Base-by-base conservation (phyloP, 371 early-diverging fungal genomes). In the Mucor saturninus region DNA sequence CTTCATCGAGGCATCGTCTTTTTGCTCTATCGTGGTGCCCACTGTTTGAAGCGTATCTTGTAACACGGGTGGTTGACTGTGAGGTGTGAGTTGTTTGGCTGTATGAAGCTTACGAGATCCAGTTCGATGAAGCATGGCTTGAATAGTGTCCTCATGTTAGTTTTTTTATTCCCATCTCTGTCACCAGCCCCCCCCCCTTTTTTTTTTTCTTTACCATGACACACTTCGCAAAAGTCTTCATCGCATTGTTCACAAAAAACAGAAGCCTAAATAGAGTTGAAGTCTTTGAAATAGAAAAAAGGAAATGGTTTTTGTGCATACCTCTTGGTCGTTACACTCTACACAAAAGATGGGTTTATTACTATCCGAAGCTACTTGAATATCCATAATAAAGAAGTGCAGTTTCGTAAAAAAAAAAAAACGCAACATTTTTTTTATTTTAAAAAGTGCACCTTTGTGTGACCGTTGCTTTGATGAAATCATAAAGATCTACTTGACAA, bases 151-250 rank as follows among this genome's bases (percentile, higher is more conserved):
- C n/a, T n/a, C n/a, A 48, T 42, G 51, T 32, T 5, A 53, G 11
- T 35, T 52, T n/a, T 50, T 35, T 35, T 35, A n/a, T n/a, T n/a
- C n/a, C n/a, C 35, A 35, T 35, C 35, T 35, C 35, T 35, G 35
- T 3, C 5, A 3, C 35, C 3, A 35, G 7, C n/a, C n/a, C n/a
- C n/a, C n/a, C n/a, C n/a, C n/a, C n/a, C n/a, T n/a, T n/a, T n/a
- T n/a, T 14, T 38, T 3, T 31, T 32, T 30, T 30, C 26, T 35
- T 61, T 55, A 74, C 81, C 83, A 68, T 85, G 91, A 73, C 98
- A 96, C 35, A 97, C 95, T 73, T 93, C 92, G 70, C 98, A 97
- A 86, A 91, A 98, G 67, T 88, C 88, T 66, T 94, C 95, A 57
- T 80, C 81, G 62, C 95, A 94, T 66, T 90, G 88, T 54, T 89